Percentiles rank a stretch among this genome's conserved stretches.
phyloP scores from a whole-genome alignment of 2,329 filamentous ascomycete species.

The Alternaria ventricosa region DNA sequence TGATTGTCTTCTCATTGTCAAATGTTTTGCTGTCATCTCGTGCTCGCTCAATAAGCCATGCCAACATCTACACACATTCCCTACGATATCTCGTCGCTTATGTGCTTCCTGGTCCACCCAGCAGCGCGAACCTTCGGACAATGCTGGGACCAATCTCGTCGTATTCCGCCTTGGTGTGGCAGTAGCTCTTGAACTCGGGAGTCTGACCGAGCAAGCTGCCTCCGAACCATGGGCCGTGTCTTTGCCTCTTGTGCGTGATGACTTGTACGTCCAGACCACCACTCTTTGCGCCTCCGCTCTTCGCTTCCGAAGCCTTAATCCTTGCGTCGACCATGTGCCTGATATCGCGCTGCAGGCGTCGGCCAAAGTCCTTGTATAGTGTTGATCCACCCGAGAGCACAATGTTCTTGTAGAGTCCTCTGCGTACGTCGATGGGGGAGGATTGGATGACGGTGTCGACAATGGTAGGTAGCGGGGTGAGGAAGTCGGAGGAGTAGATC shows the following conservation, averaged over 20 bases:
- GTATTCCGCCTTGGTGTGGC: slow-evolving; percentile 78
- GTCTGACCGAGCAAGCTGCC: slow-evolving; percentile 96
- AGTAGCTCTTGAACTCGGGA: slow-evolving; percentile 97
- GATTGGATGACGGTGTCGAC: slow-evolving; percentile 98
- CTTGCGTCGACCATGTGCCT: slow-evolving; percentile 92
- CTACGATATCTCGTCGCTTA: slow-evolving; percentile 43
- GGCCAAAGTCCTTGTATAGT: slow-evolving; percentile 97
- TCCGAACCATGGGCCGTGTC: slow-evolving; percentile 98
- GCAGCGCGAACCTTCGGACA: slow-evolving; percentile 88
- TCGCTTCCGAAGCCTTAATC: slow-evolving; percentile 88
- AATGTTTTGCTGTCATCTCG: slow-evolving; percentile 22
- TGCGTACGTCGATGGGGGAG: slow-evolving; percentile 94
- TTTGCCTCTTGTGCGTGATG: slow-evolving; percentile 95
- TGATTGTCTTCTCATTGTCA: slow-evolving; percentile 18
- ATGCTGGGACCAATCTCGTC: slow-evolving; percentile 96
- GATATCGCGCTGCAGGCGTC: slow-evolving; percentile 95
- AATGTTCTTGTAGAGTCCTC: slow-evolving; percentile 99
- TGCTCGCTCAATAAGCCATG: slow-evolving; percentile 20
- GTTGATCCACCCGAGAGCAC: slow-evolving; percentile 96
- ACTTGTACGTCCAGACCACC: slow-evolving; percentile 96
- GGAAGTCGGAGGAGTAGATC: slow-evolving; percentile 98
- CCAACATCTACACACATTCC: slow-evolving; percentile 5
- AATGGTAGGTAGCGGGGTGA: slow-evolving; percentile 91
- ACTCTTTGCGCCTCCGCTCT: slow-evolving; percentile 89
- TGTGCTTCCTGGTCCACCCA: slow-evolving; percentile 88